Percentiles rank a stretch among this genome's conserved stretches.
Conservation (phyloP, 2,329 filamentous ascomycete species). For the Ophiostoma himal-ulmi region DNA sequence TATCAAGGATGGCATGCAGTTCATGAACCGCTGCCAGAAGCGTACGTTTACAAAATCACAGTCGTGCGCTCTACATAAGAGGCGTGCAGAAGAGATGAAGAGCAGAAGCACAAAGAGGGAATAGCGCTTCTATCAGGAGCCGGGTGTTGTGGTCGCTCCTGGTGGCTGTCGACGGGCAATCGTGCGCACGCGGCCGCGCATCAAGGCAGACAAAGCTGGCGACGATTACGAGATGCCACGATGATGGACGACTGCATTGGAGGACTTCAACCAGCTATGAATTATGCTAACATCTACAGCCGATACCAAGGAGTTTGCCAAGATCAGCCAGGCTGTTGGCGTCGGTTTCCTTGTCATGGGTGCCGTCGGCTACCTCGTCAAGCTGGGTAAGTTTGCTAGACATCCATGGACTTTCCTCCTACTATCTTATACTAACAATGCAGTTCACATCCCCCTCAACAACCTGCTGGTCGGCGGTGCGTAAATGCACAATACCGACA, state of each 20-base stretch:
- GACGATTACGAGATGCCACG: not conserved
- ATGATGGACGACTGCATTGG: not conserved
- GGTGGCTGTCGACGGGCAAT: not conserved
- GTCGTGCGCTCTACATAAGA: not conserved
- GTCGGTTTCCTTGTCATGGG: slow-evolving; percentile 67
- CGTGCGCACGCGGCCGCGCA: slow-evolving; percentile 5
- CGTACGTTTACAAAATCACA: slow-evolving; percentile 38
- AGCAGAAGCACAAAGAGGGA: not conserved
- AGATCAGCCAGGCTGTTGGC: slow-evolving; percentile 53
- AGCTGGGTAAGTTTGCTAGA: slow-evolving; percentile 51
- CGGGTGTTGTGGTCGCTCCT: not conserved
- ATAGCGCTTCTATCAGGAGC: not conserved
- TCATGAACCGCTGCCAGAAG: slow-evolving; percentile 58
- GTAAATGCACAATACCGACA: slow-evolving; percentile 35
- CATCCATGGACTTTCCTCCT: not conserved
- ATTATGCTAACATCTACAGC: slow-evolving; percentile 34
- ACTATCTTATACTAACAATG: not conserved
- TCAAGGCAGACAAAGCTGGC: not conserved
- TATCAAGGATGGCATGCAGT: slow-evolving; percentile 56
- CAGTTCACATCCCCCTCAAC: slow-evolving; percentile 65
- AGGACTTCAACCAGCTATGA: not conserved
- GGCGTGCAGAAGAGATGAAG: not conserved
- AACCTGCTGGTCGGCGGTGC: slow-evolving; percentile 63
- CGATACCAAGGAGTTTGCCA: slow-evolving; percentile 50
- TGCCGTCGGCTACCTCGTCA: slow-evolving; percentile 63